Base-by-base conservation (phyloP, 2,329 filamentous ascomycete genomes). In the Ascochyta lentis region DNA sequence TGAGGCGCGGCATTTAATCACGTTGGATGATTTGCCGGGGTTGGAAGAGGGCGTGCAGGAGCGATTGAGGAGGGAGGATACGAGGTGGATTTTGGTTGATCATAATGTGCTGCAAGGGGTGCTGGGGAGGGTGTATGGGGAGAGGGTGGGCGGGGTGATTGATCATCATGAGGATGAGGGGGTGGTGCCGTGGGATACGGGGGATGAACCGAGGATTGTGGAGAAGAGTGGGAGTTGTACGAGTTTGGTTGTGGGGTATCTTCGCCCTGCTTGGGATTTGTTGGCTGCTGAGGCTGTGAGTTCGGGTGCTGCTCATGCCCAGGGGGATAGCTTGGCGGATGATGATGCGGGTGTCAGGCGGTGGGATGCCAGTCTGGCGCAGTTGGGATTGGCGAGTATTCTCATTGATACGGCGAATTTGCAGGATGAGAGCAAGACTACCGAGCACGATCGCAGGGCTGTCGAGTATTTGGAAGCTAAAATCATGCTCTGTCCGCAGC, bases 111-210 rank as follows among this genome's bases (percentile, higher is more conserved):
- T 91, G 43, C 88, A 88, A 6, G 89, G 89, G 0, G 66, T 76
- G 13, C 77, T 94, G 15, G 83, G 80, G 15, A 75, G 71, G 34
- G 73, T 79, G 15, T 90, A 86, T 67, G 76, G 77, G 0, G 58
- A 69, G 4, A 77, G 79, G 8, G 83, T 93, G 0, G 76, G 81
- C 4, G 89, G 88, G 4, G 88, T 88, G 60, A 83, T 95, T 49
- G 91, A 95, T 74, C 91, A 95, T 75, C 91, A 95, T 70, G 86
- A 84, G 0, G 90, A 95, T 59, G 91, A 95, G 67, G 73, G 78
- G 6, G 77, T 71, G 6, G 78, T 92, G 0, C 72, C 82, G 0
- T 34, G 68, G 44, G 77, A 81, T 10, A 77, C 76, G 0, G 78
- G 76, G 3, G 78, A 78, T 0, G 73, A 81, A 6, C 85, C 86